Evolutionary conservation across 805 yeast species (phyloP).

Genomic region (Candida endomychidarum): DNA sequence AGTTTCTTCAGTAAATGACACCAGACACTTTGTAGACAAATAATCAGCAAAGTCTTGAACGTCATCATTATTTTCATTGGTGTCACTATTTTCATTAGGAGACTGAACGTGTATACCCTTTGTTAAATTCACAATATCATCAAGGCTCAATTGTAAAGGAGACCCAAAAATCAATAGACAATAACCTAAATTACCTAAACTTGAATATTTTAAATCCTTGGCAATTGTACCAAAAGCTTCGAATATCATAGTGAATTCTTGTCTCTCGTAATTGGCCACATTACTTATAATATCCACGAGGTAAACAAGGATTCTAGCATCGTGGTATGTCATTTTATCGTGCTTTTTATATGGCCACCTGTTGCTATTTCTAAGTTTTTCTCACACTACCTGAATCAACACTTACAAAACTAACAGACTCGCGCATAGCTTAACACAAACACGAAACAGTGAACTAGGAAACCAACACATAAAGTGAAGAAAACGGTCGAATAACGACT

Average conservation of each 20-base stretch:
- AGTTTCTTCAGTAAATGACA: background rate
- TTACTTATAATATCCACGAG: constrained; percentile 5
- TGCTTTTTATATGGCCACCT: background rate
- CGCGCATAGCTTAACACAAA: constrained; percentile 2
- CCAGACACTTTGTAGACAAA: constrained; percentile 5
- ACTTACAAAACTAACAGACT: background rate
- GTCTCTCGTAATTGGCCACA: background rate
- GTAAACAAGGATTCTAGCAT: constrained; percentile 4
- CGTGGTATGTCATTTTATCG: background rate
- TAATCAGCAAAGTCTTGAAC: constrained; percentile 16
- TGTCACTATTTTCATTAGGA: background rate
- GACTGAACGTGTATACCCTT: background rate
- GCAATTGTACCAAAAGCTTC: constrained; percentile 3
- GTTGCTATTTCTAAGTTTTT: background rate
- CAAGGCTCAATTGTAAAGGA: constrained; percentile 4
- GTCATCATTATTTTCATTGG: background rate
- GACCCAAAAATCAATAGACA: constrained; percentile 2
- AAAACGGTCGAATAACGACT: background rate
- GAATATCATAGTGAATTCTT: background rate
- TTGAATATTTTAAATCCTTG: background rate
- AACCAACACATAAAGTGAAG: background rate
- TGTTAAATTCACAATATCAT: background rate
- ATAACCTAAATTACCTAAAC: constrained; percentile 1
- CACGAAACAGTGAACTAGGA: background rate
- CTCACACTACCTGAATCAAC: background rate